Evolutionary conservation across 169 alveolate species (phyloP).

Genomic region (Sarcocystis neurona): DNA sequence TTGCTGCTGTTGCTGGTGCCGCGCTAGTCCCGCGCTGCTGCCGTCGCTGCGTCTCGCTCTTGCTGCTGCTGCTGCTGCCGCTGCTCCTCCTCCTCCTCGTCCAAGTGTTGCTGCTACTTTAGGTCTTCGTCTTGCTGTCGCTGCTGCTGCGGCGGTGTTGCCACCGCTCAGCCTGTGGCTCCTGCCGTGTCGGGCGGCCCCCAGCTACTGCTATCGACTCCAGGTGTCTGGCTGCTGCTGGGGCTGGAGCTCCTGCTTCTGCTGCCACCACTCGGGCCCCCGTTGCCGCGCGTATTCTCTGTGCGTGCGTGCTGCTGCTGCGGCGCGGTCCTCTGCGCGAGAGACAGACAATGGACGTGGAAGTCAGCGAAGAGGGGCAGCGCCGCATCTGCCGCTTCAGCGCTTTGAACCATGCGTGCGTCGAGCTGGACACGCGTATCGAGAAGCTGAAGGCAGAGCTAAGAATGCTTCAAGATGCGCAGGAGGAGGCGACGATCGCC

Average conservation of each 20-base stretch:
- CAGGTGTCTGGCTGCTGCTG: not conserved
- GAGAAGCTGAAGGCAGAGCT: slow-evolving; percentile 43
- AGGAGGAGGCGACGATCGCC: slow-evolving; percentile 53
- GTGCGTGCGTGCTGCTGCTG: not conserved
- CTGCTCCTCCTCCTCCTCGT: not conserved
- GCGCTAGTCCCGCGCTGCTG: not conserved
- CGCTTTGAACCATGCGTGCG: slow-evolving; percentile 29
- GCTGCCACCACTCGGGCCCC: slow-evolving; percentile 11
- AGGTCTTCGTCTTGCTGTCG: not conserved
- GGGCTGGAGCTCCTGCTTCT: not conserved
- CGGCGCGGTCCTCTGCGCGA: not conserved
- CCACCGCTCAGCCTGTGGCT: not conserved
- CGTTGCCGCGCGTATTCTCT: not conserved
- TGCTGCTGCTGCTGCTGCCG: not conserved
- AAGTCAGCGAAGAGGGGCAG: slow-evolving; percentile 62
- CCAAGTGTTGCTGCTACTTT: not conserved
- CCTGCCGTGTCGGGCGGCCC: not conserved
- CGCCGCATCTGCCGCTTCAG: slow-evolving; percentile 57
- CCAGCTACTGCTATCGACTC: not conserved
- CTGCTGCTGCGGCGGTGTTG: not conserved
- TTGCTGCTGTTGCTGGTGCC: not conserved
- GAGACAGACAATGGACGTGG: slow-evolving; percentile 33
- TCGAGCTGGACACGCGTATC: slow-evolving; percentile 37
- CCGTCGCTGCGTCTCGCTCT: not conserved
- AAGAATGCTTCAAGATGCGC: slow-evolving; percentile 42